phyloP scores from a whole-genome alignment of 345 rosid genomes.

The Moricandia arvensis region DNA sequence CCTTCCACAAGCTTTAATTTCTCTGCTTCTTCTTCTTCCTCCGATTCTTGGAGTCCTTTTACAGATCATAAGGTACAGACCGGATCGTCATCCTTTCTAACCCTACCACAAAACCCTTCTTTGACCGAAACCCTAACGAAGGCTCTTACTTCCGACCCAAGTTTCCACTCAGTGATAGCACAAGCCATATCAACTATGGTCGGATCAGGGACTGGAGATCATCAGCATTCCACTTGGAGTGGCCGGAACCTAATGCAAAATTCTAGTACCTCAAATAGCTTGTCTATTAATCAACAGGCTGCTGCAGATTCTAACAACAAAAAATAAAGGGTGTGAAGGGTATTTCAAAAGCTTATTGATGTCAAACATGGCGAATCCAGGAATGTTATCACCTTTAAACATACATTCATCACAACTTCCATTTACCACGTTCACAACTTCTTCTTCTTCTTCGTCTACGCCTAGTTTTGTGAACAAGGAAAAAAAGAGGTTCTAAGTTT shows the following conservation, averaged over 20 bases:
- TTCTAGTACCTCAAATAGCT: neutral
- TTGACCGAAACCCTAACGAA: slow-evolving; percentile 68
- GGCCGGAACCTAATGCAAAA: neutral
- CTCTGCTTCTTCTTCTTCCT: slow-evolving; percentile 46
- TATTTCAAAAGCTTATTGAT: slow-evolving; percentile 49
- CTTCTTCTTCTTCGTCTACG: slow-evolving; percentile 29
- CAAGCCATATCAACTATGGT: slow-evolving; percentile 75
- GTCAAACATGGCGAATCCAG: slow-evolving; percentile 37
- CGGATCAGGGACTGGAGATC: slow-evolving; percentile 42
- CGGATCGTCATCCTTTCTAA: neutral
- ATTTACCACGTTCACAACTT: slow-evolving; percentile 47
- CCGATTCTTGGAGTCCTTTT: slow-evolving; percentile 31
- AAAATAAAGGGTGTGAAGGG: slow-evolving; percentile 48
- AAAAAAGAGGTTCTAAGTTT: slow-evolving; percentile 32
- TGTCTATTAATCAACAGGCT: neutral
- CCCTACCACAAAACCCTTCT: slow-evolving; percentile 44
- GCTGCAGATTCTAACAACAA: neutral
- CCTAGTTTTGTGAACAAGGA: slow-evolving; percentile 40
- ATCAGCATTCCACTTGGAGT: slow-evolving; percentile 28
- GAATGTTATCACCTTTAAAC: slow-evolving; percentile 29
- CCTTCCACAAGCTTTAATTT: slow-evolving; percentile 56
- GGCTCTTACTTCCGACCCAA: slow-evolving; percentile 63
- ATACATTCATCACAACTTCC: slow-evolving; percentile 27
- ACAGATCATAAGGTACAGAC: slow-evolving; percentile 34
- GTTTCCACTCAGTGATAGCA: slow-evolving; percentile 62